Evolutionary conservation across 2,329 filamentous ascomycete genomes (phyloP), one percentile per base, ranked within the genome.

Genomic region (Ilyonectria mors-panacis): DNA sequence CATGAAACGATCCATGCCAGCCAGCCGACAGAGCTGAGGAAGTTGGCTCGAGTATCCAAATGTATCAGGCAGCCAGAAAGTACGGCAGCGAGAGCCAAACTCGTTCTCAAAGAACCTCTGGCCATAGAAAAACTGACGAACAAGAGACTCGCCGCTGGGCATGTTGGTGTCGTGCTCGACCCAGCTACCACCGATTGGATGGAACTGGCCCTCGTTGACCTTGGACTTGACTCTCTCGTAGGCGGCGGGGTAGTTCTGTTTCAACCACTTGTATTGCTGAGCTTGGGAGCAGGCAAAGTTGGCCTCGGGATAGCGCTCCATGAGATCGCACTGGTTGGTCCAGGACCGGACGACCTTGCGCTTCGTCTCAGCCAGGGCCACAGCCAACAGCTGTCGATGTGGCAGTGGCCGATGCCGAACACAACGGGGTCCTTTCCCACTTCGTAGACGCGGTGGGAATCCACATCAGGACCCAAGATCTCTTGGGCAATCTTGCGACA

Each of bases 281-380:
- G 95, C 96, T 78, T 97, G 94, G 1, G 95, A 98, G 77, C 93
- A 94, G 59, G 93, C 91, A 84, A 99, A 99, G 53, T 94, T 91
- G 76, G 97, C 91, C 82, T 99, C 96, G 0, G 95, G 94, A 72
- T 98, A 99, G 37, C 93, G 89, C 68, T 99, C 96, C 87, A 99
- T 94, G 75, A 99, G 84, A 76, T 97, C 92, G 81, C 95, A 97
- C 80, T 99, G 96, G 79, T 94, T 98, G 1, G 94, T 95, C 96
- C 96, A 99, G 10, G 95, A 98, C 51, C 96, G 90, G 21, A 92
- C 95, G 33, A 98, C 92, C 84, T 99, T 99, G 76, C 96, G 93
- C 83, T 97, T 98, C 0, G 96, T 98, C 84, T 99, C 96, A 10
- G 93, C 96, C 94, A 99, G 0, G 96, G 96, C 96, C 96, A 99